These are phyloP conservation scores for Apophysomyces trapeziformis DNA, from an alignment of 371 early-diverging fungal genomes.

Conservation along the genomic window DNA sequence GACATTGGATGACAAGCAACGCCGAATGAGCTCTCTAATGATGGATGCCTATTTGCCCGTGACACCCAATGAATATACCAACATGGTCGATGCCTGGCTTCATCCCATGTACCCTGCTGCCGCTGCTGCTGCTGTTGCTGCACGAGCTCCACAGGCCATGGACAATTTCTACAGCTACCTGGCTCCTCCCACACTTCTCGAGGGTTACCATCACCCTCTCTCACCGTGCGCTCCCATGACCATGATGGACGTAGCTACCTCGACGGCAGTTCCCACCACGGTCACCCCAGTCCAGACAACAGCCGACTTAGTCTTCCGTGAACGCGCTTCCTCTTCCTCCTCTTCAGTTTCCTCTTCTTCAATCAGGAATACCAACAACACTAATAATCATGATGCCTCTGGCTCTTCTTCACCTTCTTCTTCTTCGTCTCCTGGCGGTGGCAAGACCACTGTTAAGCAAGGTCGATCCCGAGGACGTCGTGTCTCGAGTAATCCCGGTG, in stretches of 20 bases:
- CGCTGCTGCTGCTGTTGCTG: neutral
- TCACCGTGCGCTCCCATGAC: conserved; percentile 10
- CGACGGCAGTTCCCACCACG: conserved; percentile 31
- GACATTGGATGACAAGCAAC: conserved; percentile 16
- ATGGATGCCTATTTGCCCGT: conserved; percentile 6
- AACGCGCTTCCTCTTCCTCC: conserved; percentile 7
- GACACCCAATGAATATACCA: conserved; percentile 3
- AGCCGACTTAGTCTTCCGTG: conserved; percentile 5
- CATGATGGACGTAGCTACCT: conserved; percentile 30
- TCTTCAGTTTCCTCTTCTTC: conserved; percentile 1
- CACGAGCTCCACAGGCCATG: neutral
- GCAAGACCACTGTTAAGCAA: conserved; percentile 20
- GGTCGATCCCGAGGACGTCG: conserved; percentile 54
- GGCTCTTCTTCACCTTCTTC: conserved; percentile 1
- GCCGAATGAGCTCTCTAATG: conserved; percentile 14
- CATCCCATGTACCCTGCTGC: neutral
- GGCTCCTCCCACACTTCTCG: neutral
- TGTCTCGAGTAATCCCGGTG: conserved; percentile 40
- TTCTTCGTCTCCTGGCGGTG: conserved; percentile 1
- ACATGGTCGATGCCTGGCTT: conserved; percentile 5
- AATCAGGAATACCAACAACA: neutral
- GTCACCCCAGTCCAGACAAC: conserved; percentile 16
- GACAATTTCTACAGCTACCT: neutral
- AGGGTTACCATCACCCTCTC: conserved; percentile 4
- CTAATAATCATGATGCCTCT: neutral